Conservation (phyloP, 2,329 filamentous ascomycete species). For the Claviceps arundinis region DNA sequence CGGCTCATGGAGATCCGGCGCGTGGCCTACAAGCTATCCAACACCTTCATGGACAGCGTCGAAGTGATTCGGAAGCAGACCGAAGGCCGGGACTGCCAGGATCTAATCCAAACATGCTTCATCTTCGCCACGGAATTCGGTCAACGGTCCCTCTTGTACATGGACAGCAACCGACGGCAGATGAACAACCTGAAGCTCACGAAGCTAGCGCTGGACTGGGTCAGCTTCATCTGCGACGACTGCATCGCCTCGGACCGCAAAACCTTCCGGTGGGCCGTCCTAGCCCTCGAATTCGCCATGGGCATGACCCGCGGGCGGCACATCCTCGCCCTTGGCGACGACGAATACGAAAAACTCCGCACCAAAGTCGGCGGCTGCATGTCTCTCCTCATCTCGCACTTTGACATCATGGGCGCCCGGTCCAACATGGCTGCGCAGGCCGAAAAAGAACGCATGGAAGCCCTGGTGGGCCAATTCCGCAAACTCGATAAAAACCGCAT, state of each 20-base stretch:
- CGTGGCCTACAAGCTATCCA: slow-evolving; percentile 90
- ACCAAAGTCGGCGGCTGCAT: slow-evolving; percentile 93
- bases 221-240: slow-evolving; percentile 95
- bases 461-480: slow-evolving; percentile 60
- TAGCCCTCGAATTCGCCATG: slow-evolving; percentile 93
- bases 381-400: slow-evolving; percentile 93
- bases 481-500: slow-evolving; percentile 64
- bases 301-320: slow-evolving; percentile 89
- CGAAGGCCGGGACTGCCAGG: slow-evolving; percentile 72
- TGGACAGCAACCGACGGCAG: slow-evolving; percentile 87
- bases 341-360: slow-evolving; percentile 72
- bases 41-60: slow-evolving; percentile 97
- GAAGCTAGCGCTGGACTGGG: slow-evolving; percentile 88
- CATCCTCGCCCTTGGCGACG: slow-evolving; percentile 78
- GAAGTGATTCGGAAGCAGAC: slow-evolving; percentile 84
- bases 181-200: slow-evolving; percentile 97
- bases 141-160: slow-evolving; percentile 83
- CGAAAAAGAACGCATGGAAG: slow-evolving; percentile 79
- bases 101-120: slow-evolving; percentile 95
- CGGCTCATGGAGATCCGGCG: slow-evolving; percentile 90
- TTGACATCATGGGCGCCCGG: slow-evolving; percentile 96
- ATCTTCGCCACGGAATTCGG: slow-evolving; percentile 98
- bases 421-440: slow-evolving; percentile 88
- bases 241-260: slow-evolving; percentile 88
- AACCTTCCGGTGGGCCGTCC: slow-evolving; percentile 94